A percentile compares a stretch with the other conserved stretches of the same genome.
These are phyloP conservation scores for Entamoeba dispar DNA, from an alignment of 208 protist genomes.

Conservation along the genomic window DNA sequence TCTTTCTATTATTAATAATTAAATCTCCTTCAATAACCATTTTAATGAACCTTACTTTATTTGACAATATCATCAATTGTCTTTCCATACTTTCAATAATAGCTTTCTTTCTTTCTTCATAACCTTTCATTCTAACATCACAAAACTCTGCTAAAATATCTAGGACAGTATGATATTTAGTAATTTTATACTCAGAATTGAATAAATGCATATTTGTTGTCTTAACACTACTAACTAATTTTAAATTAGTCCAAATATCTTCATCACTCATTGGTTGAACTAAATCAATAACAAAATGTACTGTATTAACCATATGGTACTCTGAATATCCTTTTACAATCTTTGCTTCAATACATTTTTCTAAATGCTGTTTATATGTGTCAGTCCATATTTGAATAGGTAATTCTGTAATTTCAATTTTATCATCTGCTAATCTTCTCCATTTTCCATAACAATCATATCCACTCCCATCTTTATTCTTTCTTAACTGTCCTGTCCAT, in stretches of 20 bases:
- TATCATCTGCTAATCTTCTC: slow-evolving; percentile 45
- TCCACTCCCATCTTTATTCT: slow-evolving; percentile 44
- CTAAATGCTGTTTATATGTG: slow-evolving; percentile 42
- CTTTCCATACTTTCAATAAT: slow-evolving; percentile 7
- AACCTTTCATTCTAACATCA: slow-evolving; percentile 69
- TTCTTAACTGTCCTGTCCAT: slow-evolving; percentile 58
- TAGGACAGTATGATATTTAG: slow-evolving; percentile 54
- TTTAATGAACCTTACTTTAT: slow-evolving; percentile 22
- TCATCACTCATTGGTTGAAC: neutral
- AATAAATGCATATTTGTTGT: slow-evolving; percentile 89
- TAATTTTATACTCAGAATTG: slow-evolving; percentile 68
- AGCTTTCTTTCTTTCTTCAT: slow-evolving; percentile 68
- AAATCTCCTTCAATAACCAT: slow-evolving; percentile 21
- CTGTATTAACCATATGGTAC: slow-evolving; percentile 77
- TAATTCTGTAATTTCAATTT: slow-evolving; percentile 77
- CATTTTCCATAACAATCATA: slow-evolving; percentile 55
- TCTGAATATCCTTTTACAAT: slow-evolving; percentile 72
- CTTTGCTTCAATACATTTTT: slow-evolving; percentile 14
- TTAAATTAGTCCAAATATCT: slow-evolving; percentile 58
- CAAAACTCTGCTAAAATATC: slow-evolving; percentile 87
- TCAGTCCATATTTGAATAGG: slow-evolving; percentile 72
- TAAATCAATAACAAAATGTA: slow-evolving; percentile 57
- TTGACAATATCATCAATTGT: neutral
- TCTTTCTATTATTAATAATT: slow-evolving; percentile 2
- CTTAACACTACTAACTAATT: slow-evolving; percentile 58